Evolutionary conservation across 2,329 filamentous ascomycete species (phyloP), one percentile per base, ranked within the genome.

Genomic region (Exophiala aquamarina): DNA sequence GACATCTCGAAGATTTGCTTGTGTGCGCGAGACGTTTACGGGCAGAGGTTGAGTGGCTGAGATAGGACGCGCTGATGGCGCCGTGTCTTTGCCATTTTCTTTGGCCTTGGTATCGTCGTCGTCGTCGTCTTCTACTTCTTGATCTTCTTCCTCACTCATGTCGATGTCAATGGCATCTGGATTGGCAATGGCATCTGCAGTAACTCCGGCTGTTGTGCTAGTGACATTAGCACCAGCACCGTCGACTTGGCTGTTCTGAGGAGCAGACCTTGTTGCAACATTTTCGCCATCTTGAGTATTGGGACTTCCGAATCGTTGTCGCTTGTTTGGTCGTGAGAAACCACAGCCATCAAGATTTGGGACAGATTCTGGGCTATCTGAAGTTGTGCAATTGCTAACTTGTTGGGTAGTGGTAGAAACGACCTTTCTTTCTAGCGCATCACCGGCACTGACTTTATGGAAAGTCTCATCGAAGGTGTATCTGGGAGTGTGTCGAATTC

Each of bases 71-170:
- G n/a, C n/a, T n/a, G n/a, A n/a, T n/a, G n/a, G n/a, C n/a, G n/a
- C n/a, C n/a, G n/a, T n/a, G n/a, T n/a, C n/a, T n/a, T n/a, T n/a
- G n/a, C n/a, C n/a, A n/a, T n/a, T n/a, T n/a, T n/a, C n/a, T 35
- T 15, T 38, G 11, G 23, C 44, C 14, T 40, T 40, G 1, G 55
- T 63, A 2, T 66, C 68, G 2, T 76, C 74, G 6, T 79, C 74
- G 11, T 26, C 23, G 11, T 26, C 11, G 23, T 6, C 23, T 26
- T 11, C 11, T 6, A 26, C 23, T 26, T 11, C 23, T 6, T 6
- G 11, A n/a, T 50, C 47, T 11, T 41, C 35, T 2, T 50, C 47
- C 14, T 45, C 47, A 18, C 34, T 41, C 20, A 50, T 35, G 8
- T 50, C 29, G 15, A 50, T 36, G 29, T 45, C 47, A 36, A 50